Evolutionary conservation across 2,329 filamentous ascomycete species (phyloP), one percentile per base, ranked within the genome.

Genomic region (Penicillium corylophilum): DNA sequence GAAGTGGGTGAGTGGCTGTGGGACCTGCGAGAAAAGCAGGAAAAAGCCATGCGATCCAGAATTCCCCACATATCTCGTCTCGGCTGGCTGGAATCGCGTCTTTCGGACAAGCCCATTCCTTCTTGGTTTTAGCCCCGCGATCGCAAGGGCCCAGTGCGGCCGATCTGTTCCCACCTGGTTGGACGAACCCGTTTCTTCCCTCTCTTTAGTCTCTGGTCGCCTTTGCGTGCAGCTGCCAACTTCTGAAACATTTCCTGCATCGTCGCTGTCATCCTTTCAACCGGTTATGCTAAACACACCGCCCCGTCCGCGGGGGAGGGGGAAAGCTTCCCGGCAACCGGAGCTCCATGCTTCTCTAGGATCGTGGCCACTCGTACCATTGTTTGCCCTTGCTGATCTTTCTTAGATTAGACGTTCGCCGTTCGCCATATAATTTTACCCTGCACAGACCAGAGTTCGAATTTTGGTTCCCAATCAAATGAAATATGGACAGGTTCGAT

Each of bases 121-220:
- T 6, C 9, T 23, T 39, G 36, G 51, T 53, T 41, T 48, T 56
- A 60, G 53, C 59, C 45, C 44, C 47, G 18, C 58, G 59, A 62
- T 62, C 57, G 54, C 47, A 47, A 38, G 46, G 46, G 49, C 54
- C 49, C 55, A 56, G 54, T 56, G 31, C 54, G 47, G 55, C 52
- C 54, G 56, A 62, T 62, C 60, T 41, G 59, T 55, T 59, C 50
- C 60, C 60, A 63, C 59, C 46, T 41, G 54, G 51, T 55, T 57
- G 48, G 46, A 54, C 51, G 50, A 58, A 59, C 57, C 18, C 31
- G 40, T 56, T 53, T 33, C 46, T 41, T 18, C 35, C 28, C 31
- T 28, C 26, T 40, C 31, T 44, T 39, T 36, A 44, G 29, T 41
- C 38, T 53, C 46, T 43, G n/a, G n/a, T n/a, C n/a, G n/a, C 23